phyloP scores from a whole-genome alignment of 306 rosid species.

The Myrica gale region DNA sequence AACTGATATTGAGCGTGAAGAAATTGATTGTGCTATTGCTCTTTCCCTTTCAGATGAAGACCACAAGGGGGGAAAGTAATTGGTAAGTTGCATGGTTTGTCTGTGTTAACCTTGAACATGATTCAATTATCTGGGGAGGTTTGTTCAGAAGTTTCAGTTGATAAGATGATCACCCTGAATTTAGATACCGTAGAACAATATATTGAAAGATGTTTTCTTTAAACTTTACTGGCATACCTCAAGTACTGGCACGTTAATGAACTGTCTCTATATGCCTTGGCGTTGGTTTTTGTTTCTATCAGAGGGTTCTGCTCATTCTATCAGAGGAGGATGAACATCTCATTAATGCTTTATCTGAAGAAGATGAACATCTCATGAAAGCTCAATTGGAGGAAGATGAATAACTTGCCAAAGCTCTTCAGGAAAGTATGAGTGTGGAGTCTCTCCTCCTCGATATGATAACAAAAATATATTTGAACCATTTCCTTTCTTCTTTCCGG shows the following conservation, averaged over 20 bases:
- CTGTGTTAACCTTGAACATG: slow-evolving; percentile 2
- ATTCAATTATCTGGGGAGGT: slow-evolving; percentile 9
- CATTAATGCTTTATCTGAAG: slow-evolving; percentile 29
- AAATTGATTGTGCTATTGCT: slow-evolving; percentile 65
- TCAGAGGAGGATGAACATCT: slow-evolving; percentile 50
- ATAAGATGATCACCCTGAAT: slow-evolving; percentile 3
- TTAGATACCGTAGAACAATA: slow-evolving; percentile 5
- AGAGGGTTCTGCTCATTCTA: slow-evolving; percentile 7
- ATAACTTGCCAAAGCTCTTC: slow-evolving; percentile 87
- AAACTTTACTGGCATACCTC: not conserved
- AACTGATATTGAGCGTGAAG: slow-evolving; percentile 58
- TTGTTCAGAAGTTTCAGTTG: not conserved
- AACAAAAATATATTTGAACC: slow-evolving; percentile 56
- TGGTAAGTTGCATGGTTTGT: slow-evolving; percentile 51
- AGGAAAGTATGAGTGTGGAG: slow-evolving; percentile 65
- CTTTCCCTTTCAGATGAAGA: slow-evolving; percentile 69
- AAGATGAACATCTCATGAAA: slow-evolving; percentile 44
- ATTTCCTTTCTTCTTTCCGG: slow-evolving; percentile 42
- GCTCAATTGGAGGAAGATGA: slow-evolving; percentile 88
- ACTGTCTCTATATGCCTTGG: not conserved
- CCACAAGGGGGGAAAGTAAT: slow-evolving; percentile 45
- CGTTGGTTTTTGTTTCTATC: slow-evolving; percentile 9
- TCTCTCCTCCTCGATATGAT: slow-evolving; percentile 61
- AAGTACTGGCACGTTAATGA: not conserved
- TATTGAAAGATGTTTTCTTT: slow-evolving; percentile 19